Evolutionary conservation across 2,329 filamentous ascomycete species (phyloP).

Genomic region (Aspergillus terreus): DNA sequence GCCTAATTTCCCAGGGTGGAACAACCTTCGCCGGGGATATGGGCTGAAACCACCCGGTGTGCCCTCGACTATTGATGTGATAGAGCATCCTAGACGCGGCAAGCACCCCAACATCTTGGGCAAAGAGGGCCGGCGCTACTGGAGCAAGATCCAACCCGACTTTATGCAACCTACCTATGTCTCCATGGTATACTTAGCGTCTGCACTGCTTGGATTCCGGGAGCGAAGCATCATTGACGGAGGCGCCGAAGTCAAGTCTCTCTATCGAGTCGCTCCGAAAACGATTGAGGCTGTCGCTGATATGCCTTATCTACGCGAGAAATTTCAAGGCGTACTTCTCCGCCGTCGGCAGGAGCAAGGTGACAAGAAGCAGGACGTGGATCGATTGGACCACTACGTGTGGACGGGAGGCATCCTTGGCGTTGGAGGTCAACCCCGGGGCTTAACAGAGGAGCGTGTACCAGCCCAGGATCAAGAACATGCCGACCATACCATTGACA

Average conservation of each 20-base stretch:
- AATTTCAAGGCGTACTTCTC: conserved; percentile 39
- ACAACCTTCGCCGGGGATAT: conserved; percentile 31
- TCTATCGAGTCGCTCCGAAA: conserved; percentile 30
- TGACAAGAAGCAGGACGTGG: conserved; percentile 12
- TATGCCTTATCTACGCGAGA: conserved; percentile 40
- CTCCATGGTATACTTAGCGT: conserved; percentile 42
- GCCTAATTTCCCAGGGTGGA: conserved; percentile 74
- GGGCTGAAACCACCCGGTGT: conserved; percentile 26
- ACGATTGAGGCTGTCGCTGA: conserved; percentile 35
- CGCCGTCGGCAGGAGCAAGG: conserved; percentile 27
- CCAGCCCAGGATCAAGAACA: background rate
- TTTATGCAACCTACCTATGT: conserved; percentile 43
- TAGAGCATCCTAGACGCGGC: conserved; percentile 26
- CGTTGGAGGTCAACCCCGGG: conserved; percentile 17
- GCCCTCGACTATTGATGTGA: conserved; percentile 25
- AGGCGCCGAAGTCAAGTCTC: conserved; percentile 22
- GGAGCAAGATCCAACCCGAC: conserved; percentile 36
- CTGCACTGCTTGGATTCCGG: conserved; percentile 36
- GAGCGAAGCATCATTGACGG: conserved; percentile 33
- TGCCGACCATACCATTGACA: background rate
- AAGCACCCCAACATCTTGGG: conserved; percentile 27
- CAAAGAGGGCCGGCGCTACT: conserved; percentile 28
- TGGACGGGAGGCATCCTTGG: conserved; percentile 36
- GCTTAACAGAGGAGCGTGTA: background rate
- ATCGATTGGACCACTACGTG: conserved; percentile 19